phyloP scores from a whole-genome alignment of 2,329 filamentous ascomycete species.

The Cladosporium sp. region DNA sequence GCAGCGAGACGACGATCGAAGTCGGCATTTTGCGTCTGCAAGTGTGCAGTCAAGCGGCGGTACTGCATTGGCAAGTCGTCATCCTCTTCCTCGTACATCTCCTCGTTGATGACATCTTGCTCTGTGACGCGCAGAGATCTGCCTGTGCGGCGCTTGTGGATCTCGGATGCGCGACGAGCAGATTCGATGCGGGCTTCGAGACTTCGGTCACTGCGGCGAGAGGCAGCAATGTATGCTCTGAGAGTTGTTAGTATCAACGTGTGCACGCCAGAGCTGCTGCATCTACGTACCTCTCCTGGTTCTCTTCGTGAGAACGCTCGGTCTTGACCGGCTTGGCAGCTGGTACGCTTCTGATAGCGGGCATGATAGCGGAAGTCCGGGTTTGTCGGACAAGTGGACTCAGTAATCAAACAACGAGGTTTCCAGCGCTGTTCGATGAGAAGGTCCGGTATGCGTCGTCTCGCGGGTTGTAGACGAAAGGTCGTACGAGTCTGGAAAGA shows the following conservation, averaged over 20 bases:
- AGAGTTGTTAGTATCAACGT: neutral
- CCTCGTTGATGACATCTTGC: slow-evolving; percentile 81
- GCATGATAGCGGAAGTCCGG: slow-evolving; percentile 20
- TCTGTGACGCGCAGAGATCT: slow-evolving; percentile 76
- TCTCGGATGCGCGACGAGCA: slow-evolving; percentile 79
- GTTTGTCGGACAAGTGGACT: neutral
- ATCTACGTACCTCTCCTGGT: slow-evolving; percentile 61
- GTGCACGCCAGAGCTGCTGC: neutral
- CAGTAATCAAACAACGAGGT: neutral
- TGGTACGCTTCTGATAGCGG: slow-evolving; percentile 36
- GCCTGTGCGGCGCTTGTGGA: slow-evolving; percentile 84
- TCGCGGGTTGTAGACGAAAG: neutral
- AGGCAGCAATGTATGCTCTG: slow-evolving; percentile 89
- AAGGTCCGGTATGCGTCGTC: slow-evolving; percentile 39
- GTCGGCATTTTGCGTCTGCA: slow-evolving; percentile 57
- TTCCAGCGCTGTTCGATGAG: neutral
- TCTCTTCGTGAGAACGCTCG: slow-evolving; percentile 73
- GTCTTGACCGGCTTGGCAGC: slow-evolving; percentile 53
- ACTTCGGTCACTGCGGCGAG: slow-evolving; percentile 77
- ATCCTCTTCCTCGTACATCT: slow-evolving; percentile 96
- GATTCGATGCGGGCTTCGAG: slow-evolving; percentile 86
- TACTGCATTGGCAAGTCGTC: slow-evolving; percentile 70
- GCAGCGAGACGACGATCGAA: slow-evolving; percentile 60
- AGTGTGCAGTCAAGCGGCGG: slow-evolving; percentile 58
- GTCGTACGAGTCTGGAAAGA: slow-evolving; percentile 14